Conservation (phyloP, 768 basidiomycete species). For the Psilocybe cubensis region DNA sequence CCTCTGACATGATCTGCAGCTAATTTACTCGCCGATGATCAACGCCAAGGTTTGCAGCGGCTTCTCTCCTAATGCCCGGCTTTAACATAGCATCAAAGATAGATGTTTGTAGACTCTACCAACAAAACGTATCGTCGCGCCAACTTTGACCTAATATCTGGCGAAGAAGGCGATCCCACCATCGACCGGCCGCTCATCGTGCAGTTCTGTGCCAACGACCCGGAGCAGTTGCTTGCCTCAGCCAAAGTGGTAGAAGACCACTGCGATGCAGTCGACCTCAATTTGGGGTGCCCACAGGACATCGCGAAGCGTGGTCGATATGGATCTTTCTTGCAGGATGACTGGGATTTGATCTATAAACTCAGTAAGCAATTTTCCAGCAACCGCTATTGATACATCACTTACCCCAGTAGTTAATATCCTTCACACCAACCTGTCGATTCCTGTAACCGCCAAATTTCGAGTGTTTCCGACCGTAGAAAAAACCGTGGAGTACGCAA, state of each 20-base stretch:
- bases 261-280: slow-evolving; percentile 95
- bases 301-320: slow-evolving; percentile 89
- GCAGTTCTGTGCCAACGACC: slow-evolving; percentile 94
- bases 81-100: slow-evolving; percentile 1
- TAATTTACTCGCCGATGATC: slow-evolving; percentile 98
- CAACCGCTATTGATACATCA: neutral
- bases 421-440: slow-evolving; percentile 77
- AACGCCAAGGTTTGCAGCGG: slow-evolving; percentile 71
- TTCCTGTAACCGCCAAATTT: slow-evolving; percentile 98
- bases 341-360: slow-evolving; percentile 86
- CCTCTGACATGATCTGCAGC: slow-evolving; percentile 39
- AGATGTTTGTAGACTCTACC: slow-evolving; percentile 66
- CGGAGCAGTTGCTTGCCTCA: slow-evolving; percentile 74
- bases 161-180: slow-evolving; percentile 80
- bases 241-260: slow-evolving; percentile 76
- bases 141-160: slow-evolving; percentile 67
- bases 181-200: slow-evolving; percentile 86
- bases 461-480: slow-evolving; percentile 85
- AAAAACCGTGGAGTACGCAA: slow-evolving; percentile 91
- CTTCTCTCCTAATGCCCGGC: neutral
- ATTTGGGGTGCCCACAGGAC: slow-evolving; percentile 94
- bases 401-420: slow-evolving; percentile 67
- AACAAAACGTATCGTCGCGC: slow-evolving; percentile 62
- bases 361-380: slow-evolving; percentile 56
- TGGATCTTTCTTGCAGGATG: slow-evolving; percentile 91